phyloP scores from a whole-genome alignment of 805 yeast species.

The Wickerhamiella australiensis region DNA sequence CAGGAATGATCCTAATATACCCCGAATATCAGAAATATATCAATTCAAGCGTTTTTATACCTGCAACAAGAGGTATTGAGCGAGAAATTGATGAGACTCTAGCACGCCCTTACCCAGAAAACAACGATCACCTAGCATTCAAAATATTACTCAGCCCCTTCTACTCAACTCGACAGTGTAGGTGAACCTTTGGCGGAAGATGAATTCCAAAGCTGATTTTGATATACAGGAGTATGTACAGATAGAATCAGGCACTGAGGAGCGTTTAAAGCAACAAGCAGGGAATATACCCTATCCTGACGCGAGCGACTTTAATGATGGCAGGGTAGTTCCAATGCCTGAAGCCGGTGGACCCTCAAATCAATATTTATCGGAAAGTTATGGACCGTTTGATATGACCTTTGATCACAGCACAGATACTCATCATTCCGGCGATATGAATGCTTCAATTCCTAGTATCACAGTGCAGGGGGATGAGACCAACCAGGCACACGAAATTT shows the following conservation, averaged over 20 bases:
- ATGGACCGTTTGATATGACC: not conserved
- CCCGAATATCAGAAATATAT: too few relatives aligned
- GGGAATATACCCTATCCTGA: not conserved
- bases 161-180: not conserved
- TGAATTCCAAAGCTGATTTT: conserved; percentile 2
- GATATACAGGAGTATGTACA: conserved; percentile 1
- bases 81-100: too few relatives aligned
- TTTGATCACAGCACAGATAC: not conserved
- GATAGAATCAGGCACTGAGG: not conserved
- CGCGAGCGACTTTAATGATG: not conserved
- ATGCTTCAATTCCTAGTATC: conserved; percentile 9
- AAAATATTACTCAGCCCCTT: not conserved
- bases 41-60: too few relatives aligned
- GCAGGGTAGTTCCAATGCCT: not conserved
- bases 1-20: too few relatives aligned
- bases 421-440: not conserved
- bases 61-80: too few relatives aligned
- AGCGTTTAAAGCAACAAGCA: not conserved
- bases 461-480: conserved; percentile 8
- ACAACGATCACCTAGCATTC: not conserved
- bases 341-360: not conserved
- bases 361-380: not conserved
- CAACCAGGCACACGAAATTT: conserved; percentile 1
- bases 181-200: not conserved
- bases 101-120: conserved; percentile 2